Evolutionary conservation across 2,329 filamentous ascomycete genomes (phyloP), one percentile per base, ranked within the genome.

Genomic region (Colletotrichum limetticola): DNA sequence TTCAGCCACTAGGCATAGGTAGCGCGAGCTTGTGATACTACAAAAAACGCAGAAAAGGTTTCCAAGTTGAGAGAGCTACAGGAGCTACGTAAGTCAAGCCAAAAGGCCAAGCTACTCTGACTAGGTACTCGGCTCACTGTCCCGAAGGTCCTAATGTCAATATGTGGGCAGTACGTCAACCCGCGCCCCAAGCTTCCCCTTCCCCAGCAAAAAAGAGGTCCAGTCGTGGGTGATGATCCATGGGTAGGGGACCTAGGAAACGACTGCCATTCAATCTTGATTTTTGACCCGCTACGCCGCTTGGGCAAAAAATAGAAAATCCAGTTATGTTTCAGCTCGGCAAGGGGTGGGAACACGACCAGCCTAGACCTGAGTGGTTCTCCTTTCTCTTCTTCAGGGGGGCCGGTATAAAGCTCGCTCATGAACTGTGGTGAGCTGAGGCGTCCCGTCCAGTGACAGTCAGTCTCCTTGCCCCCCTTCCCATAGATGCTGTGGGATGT

Each of bases 101-200:
- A 63, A n/a, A 49, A 37, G n/a, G 22, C 35, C 52, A 22, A 56
- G 62, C 52, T 65, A 42, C 61, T 37, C 14, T 6, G 22, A 28
- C 22, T 12, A n/a, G 5, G 14, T 35, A 22, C 30, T 42, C 62
- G 52, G 49, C 49, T 65, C 24, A 52, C 24, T 65, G 24, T 42
- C 62, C 62, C 52, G 52, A 28, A 42, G 24, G 46, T 52, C 24
- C n/a, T 28, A 37, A 16, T 42, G 37, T 42, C 14, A 42, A 42
- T 57, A 56, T 65, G 62, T 65, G 62, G 61, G 46, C 28, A 32
- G 52, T 65, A 65, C 62, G 62, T 65, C 49, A 42, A n/a, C 32
- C 53, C 62, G 62, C 62, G 42, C 42, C 42, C 42, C 62, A 65
- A 65, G 62, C 62, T 65, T 35, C 32, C 24, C 49, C 62, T 16